Conservation (phyloP, 2,329 filamentous ascomycete species). For the Talaromyces atroroseus region DNA sequence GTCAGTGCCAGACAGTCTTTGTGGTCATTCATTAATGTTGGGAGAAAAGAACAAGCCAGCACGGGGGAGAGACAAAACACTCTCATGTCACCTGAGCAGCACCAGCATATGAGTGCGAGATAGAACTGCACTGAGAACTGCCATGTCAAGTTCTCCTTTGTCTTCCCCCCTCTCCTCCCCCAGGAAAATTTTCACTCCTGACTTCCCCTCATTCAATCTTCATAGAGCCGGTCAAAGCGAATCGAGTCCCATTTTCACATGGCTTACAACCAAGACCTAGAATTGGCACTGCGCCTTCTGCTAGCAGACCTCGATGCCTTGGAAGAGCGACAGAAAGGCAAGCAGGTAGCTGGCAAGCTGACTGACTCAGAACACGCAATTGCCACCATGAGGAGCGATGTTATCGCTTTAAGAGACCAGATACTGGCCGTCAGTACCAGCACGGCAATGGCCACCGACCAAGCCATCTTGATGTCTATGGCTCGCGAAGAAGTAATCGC, state of each 20-base stretch:
- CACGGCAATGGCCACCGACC: constrained; percentile 2
- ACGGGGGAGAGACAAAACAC: background rate
- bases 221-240: background rate
- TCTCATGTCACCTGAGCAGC: background rate
- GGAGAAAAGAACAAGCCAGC: too few species aligned
- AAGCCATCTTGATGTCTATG: constrained; percentile 3
- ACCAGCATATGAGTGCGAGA: background rate
- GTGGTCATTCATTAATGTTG: background rate
- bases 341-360: background rate
- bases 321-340: constrained; percentile 1
- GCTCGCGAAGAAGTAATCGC: background rate
- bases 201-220: background rate
- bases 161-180: background rate
- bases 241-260: background rate
- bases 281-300: background rate
- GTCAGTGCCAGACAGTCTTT: background rate
- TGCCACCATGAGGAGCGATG: background rate
- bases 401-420: background rate
- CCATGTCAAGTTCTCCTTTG: background rate
- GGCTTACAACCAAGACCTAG: background rate
- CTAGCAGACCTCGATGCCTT: background rate
- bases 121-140: background rate
- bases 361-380: constrained; percentile 2
- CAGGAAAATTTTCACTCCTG: background rate
- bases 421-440: background rate